A percentile compares a stretch with the other conserved stretches of the same genome.
Evolutionary conservation across 2,329 filamentous ascomycete genomes (phyloP).

Genomic region (Verticillium zaregamsianum): DNA sequence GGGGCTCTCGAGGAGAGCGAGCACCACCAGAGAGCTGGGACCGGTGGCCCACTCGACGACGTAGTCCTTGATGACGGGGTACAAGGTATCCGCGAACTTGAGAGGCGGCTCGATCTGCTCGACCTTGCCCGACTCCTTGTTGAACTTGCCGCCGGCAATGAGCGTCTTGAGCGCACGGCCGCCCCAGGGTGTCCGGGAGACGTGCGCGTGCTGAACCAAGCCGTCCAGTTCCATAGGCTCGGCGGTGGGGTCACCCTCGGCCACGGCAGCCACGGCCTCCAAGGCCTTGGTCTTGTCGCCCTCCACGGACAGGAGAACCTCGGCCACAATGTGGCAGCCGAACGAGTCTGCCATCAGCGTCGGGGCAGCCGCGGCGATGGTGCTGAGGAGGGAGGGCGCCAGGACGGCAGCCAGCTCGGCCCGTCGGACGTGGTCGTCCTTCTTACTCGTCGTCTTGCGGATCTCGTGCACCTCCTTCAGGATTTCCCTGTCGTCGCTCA

Average conservation of each 20-base stretch:
- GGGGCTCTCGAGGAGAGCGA: conserved; percentile 72
- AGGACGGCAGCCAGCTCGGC: conserved; percentile 72
- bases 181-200: conserved; percentile 57
- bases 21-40: conserved; percentile 78
- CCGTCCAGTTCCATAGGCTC: conserved; percentile 22
- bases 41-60: conserved; percentile 82
- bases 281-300: conserved; percentile 76
- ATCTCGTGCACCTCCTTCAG: conserved; percentile 76
- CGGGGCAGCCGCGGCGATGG: conserved; percentile 64
- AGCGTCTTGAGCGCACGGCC: conserved; percentile 88
- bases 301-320: conserved; percentile 71
- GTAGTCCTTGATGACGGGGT: conserved; percentile 70
- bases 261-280: conserved; percentile 61
- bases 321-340: conserved; percentile 80
- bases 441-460: conserved; percentile 84
- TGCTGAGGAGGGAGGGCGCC: conserved; percentile 69
- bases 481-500: conserved; percentile 64
- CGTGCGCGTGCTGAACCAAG: conserved; percentile 34
- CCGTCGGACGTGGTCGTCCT: conserved; percentile 72
- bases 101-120: conserved; percentile 71
- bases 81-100: conserved; percentile 78
- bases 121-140: conserved; percentile 66
- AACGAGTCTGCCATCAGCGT: conserved; percentile 72
- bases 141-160: conserved; percentile 83
- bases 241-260: conserved; percentile 50